phyloP scores from a whole-genome alignment of 345 rosid genomes.

The Hibiscus tridactylites region DNA sequence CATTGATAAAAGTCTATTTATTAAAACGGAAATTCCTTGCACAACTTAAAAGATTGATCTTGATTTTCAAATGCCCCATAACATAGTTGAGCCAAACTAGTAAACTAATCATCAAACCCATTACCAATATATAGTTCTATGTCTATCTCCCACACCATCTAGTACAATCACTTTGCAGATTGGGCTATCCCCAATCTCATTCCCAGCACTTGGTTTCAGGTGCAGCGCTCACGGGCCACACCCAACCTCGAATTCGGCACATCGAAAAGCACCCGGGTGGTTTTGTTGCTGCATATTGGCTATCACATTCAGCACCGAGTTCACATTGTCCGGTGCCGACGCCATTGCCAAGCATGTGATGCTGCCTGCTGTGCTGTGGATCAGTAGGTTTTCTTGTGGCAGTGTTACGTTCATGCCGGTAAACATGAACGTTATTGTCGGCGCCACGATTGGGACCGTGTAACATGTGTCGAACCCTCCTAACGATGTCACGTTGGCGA shows the following conservation, averaged over 20 bases:
- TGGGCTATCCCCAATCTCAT: neutral
- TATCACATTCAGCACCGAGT: constrained; percentile 80
- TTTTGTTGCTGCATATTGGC: constrained; percentile 99
- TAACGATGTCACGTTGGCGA: constrained; percentile 46
- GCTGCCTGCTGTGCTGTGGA: constrained; percentile 80
- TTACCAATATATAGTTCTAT: neutral
- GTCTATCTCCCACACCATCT: neutral
- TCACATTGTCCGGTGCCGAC: constrained; percentile 71
- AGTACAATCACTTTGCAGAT: neutral
- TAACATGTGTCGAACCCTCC: constrained; percentile 99
- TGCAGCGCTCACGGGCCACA: constrained; percentile 76
- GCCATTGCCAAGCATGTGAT: constrained; percentile 86
- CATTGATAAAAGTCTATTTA: neutral
- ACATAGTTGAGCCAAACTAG: neutral
- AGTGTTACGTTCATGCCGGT: constrained; percentile 85
- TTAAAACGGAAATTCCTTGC: neutral
- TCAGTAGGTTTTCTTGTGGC: constrained; percentile 64
- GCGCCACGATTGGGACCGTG: constrained; percentile 51
- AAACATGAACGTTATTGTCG: constrained; percentile 74
- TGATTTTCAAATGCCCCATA: neutral
- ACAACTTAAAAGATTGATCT: neutral
- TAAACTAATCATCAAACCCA: neutral
- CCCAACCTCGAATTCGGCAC: constrained; percentile 82
- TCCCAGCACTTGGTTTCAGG: constrained; percentile 3
- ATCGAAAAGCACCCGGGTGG: constrained; percentile 72